Evolutionary conservation across 2,329 filamentous ascomycete species (phyloP).

Genomic region (Colletotrichum sp.): DNA sequence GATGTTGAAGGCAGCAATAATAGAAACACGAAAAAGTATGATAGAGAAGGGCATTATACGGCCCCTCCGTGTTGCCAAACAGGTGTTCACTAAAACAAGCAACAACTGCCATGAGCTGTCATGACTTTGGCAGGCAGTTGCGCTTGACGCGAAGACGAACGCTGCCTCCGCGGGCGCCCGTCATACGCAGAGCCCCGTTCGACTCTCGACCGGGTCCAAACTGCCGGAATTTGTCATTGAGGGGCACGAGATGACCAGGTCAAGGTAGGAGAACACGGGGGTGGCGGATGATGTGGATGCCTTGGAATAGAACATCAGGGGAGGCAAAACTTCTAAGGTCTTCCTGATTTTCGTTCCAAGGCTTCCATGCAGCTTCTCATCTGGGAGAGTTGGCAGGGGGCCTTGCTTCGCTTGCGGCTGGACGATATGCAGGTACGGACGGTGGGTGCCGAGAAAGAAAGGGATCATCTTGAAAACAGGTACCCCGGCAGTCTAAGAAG

Average conservation of each 20-base stretch:
- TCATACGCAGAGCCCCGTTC: neutral
- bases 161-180: neutral
- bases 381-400: neutral
- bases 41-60: neutral
- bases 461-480: neutral
- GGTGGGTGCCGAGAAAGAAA: neutral
- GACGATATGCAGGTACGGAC: slow-evolving; percentile 6
- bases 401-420: neutral
- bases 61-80: neutral
- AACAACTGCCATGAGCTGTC: neutral
- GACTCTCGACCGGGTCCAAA: neutral
- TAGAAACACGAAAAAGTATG: neutral
- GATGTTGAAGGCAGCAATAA: neutral
- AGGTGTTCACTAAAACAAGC: neutral
- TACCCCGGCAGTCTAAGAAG: neutral
- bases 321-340: neutral
- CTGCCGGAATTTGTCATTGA: slow-evolving; percentile 5
- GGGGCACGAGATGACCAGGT: neutral
- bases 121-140: neutral
- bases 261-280: neutral
- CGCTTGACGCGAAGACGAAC: neutral
- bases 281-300: neutral
- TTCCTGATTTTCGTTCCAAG: neutral
- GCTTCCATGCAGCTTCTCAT: slow-evolving; percentile 14
- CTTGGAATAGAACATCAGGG: neutral